Base-by-base conservation (phyloP, 192 early-diverging fungal genomes). In the Globomyces pollinis-pini region DNA sequence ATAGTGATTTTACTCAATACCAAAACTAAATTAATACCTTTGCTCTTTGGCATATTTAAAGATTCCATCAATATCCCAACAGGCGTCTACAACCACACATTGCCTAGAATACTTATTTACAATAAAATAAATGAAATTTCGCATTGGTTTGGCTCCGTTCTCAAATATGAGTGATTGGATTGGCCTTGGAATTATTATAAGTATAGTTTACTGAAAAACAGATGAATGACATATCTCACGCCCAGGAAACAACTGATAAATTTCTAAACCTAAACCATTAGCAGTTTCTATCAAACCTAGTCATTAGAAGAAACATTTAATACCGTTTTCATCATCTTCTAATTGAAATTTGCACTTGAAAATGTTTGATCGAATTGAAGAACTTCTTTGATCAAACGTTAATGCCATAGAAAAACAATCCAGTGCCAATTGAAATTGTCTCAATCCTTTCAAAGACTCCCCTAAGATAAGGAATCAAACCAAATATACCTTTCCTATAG, bases 11-110 rank as follows among this genome's bases (percentile, higher is more conserved):
- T n/a, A n/a, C n/a, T n/a, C n/a, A n/a, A n/a, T n/a, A n/a, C n/a
- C n/a, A n/a, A n/a, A n/a, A n/a, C n/a, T n/a, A n/a, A n/a, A n/a
- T n/a, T n/a, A n/a, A 7, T 47, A 47, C 44, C 28, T 26, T 21
- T 79, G 67, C 33, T 72, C 62, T 59, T 81, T 68, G 6, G 87
- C 56, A 36, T 75, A 77, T 16, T 73, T 76, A 34, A 86, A 24
- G 33, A 94, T 85, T 2, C 87, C 90, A 64, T 92, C 89, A 29
- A 93, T 74, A 65, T 94, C 93, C 93, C 92, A 94, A 73, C 91
- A 94, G 75, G 90, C 85, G 64, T 96, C 93, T 15, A 96, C 78
- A 7, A 94, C 79, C 1, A 91, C 62, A 59, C 87, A 90, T 56
- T 51, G 23, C 50, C 76, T 75, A 47, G 76, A 79, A 11, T 75